Conservation (phyloP, 768 basidiomycete species). For the Macrolepiota fuliginosa region DNA sequence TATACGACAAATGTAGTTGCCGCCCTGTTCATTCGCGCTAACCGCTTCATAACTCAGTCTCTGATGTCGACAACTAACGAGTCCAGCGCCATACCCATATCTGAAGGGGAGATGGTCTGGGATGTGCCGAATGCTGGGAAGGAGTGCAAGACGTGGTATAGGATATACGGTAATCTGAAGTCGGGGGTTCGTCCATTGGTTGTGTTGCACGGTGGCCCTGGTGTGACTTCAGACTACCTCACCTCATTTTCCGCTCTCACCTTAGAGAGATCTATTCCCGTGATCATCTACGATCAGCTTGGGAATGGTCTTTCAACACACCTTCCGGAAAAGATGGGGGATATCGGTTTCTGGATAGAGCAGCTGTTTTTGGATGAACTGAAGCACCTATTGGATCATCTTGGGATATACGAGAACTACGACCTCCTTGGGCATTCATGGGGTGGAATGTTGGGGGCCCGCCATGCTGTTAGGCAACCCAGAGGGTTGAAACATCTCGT, state of each 20-base stretch:
- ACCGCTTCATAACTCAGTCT: not conserved
- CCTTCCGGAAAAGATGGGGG: slow-evolving; percentile 40
- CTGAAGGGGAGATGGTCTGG: slow-evolving; percentile 9
- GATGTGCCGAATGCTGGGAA: not conserved
- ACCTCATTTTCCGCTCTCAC: slow-evolving; percentile 37
- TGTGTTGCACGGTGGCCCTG: slow-evolving; percentile 54
- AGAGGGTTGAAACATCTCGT: slow-evolving; percentile 44
- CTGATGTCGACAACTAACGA: not conserved
- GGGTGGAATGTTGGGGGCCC: slow-evolving; percentile 49
- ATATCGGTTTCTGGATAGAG: slow-evolving; percentile 47
- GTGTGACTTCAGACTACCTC: slow-evolving; percentile 40
- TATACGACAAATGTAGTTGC: not conserved
- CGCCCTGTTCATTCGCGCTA: not conserved
- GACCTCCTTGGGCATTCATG: slow-evolving; percentile 51
- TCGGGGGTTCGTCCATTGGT: slow-evolving; percentile 40
- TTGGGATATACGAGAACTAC: slow-evolving; percentile 41
- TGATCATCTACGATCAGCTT: slow-evolving; percentile 57
- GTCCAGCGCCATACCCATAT: not conserved
- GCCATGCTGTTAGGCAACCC: slow-evolving; percentile 35
- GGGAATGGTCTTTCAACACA: slow-evolving; percentile 55
- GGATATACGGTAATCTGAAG: slow-evolving; percentile 42
- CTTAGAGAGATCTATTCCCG: slow-evolving; percentile 33
- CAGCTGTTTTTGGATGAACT: slow-evolving; percentile 53
- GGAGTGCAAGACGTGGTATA: slow-evolving; percentile 46
- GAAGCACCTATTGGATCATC: slow-evolving; percentile 39